Evolutionary conservation across 495 filamentous ascomycete species (phyloP).

Genomic region (Amorphotheca resinae): DNA sequence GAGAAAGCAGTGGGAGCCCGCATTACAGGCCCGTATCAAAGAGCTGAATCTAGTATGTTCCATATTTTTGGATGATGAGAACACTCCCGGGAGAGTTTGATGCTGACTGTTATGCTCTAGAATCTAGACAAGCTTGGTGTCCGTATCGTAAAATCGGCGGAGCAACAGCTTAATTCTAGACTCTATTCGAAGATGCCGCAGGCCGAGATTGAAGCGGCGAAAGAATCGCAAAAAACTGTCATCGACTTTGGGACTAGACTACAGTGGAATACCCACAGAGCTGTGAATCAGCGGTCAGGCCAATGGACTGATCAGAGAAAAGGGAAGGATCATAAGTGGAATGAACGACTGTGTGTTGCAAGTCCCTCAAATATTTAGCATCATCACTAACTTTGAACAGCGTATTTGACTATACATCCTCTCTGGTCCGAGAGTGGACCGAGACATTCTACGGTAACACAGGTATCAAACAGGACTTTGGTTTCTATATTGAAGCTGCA

Average conservation of each 20-base stretch:
- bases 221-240: not conserved
- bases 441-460: not conserved
- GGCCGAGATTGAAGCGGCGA: not conserved
- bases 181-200: constrained; percentile 1
- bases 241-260: not conserved
- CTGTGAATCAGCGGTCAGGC: constrained; percentile 2
- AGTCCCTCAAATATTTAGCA: not conserved
- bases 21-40: not conserved
- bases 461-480: not conserved
- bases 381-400: not conserved
- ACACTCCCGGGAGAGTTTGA: not conserved
- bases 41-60: not conserved
- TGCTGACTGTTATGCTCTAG: not conserved
- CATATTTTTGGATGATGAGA: not conserved
- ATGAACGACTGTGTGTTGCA: constrained; percentile 7
- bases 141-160: not conserved
- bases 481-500: not conserved
- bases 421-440: not conserved
- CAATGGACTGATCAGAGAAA: constrained; percentile 2
- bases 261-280: constrained; percentile 7
- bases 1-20: not conserved
- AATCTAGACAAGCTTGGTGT: not conserved
- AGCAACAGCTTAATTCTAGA: not conserved
- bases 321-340: constrained; percentile 4
- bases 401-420: not conserved